phyloP scores from a whole-genome alignment of 192 early-diverging fungal genomes.

The Spizellomyces sp. region DNA sequence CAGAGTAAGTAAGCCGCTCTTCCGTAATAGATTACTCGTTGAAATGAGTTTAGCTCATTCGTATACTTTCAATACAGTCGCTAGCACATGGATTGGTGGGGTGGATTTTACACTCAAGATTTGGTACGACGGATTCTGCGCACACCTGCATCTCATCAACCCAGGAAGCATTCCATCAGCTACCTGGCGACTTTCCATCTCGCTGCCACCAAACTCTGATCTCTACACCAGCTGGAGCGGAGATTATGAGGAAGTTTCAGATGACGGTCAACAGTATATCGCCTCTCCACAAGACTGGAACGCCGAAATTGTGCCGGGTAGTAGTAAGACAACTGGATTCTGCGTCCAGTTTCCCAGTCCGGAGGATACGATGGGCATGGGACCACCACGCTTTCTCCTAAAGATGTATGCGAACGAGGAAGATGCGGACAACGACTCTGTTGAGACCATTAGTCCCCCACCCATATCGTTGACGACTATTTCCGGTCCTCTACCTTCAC shows the following conservation, averaged over 20 bases:
- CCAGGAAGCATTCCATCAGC: conserved; percentile 3
- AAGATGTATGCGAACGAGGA: not conserved
- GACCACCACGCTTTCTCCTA: not conserved
- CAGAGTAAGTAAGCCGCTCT: too few species aligned
- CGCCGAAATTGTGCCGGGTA: conserved; percentile 14
- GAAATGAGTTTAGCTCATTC: too few species aligned
- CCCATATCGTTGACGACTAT: not conserved
- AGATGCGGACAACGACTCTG: not conserved
- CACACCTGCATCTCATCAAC: conserved; percentile 25
- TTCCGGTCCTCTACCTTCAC: not conserved
- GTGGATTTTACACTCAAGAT: conserved; percentile 32
- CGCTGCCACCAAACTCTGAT: not conserved
- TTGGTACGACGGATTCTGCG: conserved; percentile 26
- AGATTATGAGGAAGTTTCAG: conserved; percentile 7
- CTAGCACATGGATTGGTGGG: conserved; percentile 7
- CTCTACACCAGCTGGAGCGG: conserved; percentile 19
- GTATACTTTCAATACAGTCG: too few species aligned
- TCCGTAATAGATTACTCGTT: too few species aligned
- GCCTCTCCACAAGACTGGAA: conserved; percentile 21
- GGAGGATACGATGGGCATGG: not conserved
- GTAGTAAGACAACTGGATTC: conserved; percentile 28
- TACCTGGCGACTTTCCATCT: conserved; percentile 2
- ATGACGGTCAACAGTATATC: not conserved
- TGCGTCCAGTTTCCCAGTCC: conserved; percentile 10
- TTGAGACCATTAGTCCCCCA: not conserved